Base-by-base conservation (phyloP, 2,329 filamentous ascomycete genomes). In the Stagonosporopsis vannaccii region DNA sequence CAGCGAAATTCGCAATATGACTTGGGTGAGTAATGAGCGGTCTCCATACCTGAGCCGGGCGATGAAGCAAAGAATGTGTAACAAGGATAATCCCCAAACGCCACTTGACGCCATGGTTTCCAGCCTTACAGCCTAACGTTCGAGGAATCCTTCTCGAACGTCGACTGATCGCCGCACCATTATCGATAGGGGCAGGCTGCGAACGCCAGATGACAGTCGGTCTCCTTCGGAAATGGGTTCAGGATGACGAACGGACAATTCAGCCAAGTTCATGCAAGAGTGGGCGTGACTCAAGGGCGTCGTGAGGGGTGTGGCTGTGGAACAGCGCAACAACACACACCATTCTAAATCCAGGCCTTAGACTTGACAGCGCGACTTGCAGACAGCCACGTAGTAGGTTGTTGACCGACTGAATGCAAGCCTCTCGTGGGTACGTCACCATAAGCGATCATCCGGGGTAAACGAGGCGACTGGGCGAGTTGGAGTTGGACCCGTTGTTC, bases 401-500 rank as follows among this genome's bases (percentile, higher is more conserved):
- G 43, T 67, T 69, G 61, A 67, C 65, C 66, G 66, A 68, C 63
- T 47, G 48, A 48, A 41, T 56, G 48, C 53, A 56, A 56, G 56
- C 65, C 63, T 62, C 62, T 62, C 55, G 41, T 52, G 59, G 39
- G 57, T 72, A 70, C 68, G 69, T 72, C 68, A 72, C 66, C 51
- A 54, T 35, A 51, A 54, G 58, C 44, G 43, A 58, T 65, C 48
- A 62, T 62, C 60, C 51, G 61, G 65, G 62, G 65, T 63, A 64
- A 55, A 63, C 32, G 49, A 61, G 59, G 65, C 62, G 65, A 58
- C 62, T 57, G 61, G 49, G 35, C 60, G 65, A 58, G 44, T 52
- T 40, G 58, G 48, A 41, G 33, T 40, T 59, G 17, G 23, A 40
- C 36, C 51, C 51, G 56, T 57, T 63, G 56, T 70, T 70, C 69